A percentile compares a stretch with the other conserved stretches of the same genome.
Conservation (phyloP, 2,329 filamentous ascomycete genomes). For the Teratosphaeria epicoccoides region DNA sequence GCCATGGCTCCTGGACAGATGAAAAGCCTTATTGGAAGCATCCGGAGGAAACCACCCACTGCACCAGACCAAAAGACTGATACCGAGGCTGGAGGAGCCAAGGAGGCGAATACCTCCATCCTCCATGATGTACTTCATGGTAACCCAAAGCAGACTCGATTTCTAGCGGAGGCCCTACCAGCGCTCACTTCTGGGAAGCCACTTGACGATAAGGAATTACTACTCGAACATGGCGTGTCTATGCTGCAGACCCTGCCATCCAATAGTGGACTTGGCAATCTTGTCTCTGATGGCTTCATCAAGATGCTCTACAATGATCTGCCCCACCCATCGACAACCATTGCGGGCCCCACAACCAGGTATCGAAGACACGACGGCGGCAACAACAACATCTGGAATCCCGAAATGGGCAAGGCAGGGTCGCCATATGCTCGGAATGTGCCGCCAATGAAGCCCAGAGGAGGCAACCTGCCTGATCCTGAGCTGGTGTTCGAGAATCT, state of each 20-base stretch:
- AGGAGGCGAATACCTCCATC: slow-evolving; percentile 31
- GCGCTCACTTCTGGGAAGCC: slow-evolving; percentile 37
- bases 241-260: slow-evolving; percentile 42
- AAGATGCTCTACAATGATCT: slow-evolving; percentile 44
- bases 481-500: slow-evolving; percentile 39
- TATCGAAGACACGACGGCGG: slow-evolving; percentile 38
- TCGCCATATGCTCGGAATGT: slow-evolving; percentile 37
- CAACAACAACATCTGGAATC: slow-evolving; percentile 39
- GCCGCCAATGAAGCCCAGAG: slow-evolving; percentile 38
- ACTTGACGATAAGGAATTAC: slow-evolving; percentile 36
- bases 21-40: slow-evolving; percentile 34
- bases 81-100: slow-evolving; percentile 24
- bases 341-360: slow-evolving; percentile 36
- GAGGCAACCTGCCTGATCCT: slow-evolving; percentile 39
- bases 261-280: slow-evolving; percentile 39
- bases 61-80: slow-evolving; percentile 40
- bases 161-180: slow-evolving; percentile 31
- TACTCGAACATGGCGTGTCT: slow-evolving; percentile 42
- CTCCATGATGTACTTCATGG: slow-evolving; percentile 32
- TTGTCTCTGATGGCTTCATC: slow-evolving; percentile 42
- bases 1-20: slow-evolving; percentile 26
- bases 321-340: slow-evolving; percentile 40
- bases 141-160: slow-evolving; percentile 30
- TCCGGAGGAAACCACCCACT: slow-evolving; percentile 36
- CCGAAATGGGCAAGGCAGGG: slow-evolving; percentile 44